Evolutionary conservation across 371 early-diverging fungal genomes (phyloP).

Genomic region (Lichtheimia ornata): DNA sequence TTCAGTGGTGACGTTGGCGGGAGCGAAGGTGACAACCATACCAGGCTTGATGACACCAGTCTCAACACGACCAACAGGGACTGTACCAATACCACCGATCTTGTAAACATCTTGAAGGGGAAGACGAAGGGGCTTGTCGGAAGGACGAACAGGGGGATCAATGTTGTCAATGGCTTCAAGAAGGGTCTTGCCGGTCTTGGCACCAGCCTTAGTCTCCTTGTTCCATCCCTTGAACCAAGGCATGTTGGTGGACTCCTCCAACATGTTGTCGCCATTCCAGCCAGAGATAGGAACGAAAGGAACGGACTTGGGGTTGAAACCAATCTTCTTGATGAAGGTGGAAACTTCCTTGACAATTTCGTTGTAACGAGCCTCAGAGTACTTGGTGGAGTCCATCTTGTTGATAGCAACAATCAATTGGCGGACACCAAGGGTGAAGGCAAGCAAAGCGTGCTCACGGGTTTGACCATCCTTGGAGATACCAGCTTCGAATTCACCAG

Average conservation of each 20-base stretch:
- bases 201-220: conserved; percentile 86
- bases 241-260: conserved; percentile 92
- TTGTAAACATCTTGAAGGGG: conserved; percentile 96
- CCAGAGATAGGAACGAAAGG: conserved; percentile 98
- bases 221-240: conserved; percentile 97
- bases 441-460: conserved; percentile 98
- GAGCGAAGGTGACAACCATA: conserved; percentile 94
- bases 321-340: conserved; percentile 93
- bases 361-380: conserved; percentile 57
- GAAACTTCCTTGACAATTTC: conserved; percentile 94
- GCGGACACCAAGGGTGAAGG: conserved; percentile 94
- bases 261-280: conserved; percentile 97
- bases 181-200: conserved; percentile 84
- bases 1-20: conserved; percentile 87
- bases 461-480: conserved; percentile 96
- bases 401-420: conserved; percentile 97
- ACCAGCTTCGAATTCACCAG: conserved; percentile 98
- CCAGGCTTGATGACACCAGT: conserved; percentile 89
- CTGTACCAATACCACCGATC: conserved; percentile 96
- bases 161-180: conserved; percentile 93
- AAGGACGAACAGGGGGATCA: conserved; percentile 88
- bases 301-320: conserved; percentile 88
- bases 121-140: conserved; percentile 96
- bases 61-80: conserved; percentile 97
- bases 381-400: conserved; percentile 81